Evolutionary conservation across 305 asterid genomes (phyloP).

Genomic region (Solanum hybrid): DNA sequence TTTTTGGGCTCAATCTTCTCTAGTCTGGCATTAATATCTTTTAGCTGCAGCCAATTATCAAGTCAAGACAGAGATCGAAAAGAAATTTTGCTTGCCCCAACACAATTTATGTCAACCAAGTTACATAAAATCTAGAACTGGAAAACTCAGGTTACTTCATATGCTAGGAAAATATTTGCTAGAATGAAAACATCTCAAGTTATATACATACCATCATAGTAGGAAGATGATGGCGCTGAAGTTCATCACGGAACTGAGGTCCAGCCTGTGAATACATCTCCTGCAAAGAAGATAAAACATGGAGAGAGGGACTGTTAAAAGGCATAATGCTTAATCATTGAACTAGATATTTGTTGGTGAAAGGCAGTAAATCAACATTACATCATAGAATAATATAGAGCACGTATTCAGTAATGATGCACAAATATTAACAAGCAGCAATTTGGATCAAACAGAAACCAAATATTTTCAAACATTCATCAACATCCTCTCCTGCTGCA

Average conservation of each 20-base stretch:
- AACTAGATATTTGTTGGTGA: not conserved
- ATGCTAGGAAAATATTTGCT: not conserved
- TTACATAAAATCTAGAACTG: not conserved
- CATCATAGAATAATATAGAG: not conserved
- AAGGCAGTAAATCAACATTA: not conserved
- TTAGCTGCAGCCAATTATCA: constrained; percentile 49
- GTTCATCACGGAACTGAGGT: constrained; percentile 89
- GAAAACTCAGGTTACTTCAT: not conserved
- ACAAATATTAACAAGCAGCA: not conserved
- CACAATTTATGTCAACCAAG: constrained; percentile 5
- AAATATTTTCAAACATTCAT: not conserved
- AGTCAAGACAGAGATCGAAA: constrained; percentile 21
- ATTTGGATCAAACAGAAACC: not conserved
- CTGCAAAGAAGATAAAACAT: constrained; percentile 28
- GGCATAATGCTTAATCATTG: not conserved
- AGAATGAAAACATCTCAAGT: not conserved
- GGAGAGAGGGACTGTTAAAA: not conserved
- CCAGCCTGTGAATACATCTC: constrained; percentile 86
- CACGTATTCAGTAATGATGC: not conserved
- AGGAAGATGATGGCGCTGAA: constrained; percentile 77
- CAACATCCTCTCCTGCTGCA: not conserved
- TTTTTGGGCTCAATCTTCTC: constrained; percentile 86
- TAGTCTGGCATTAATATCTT: constrained; percentile 81
- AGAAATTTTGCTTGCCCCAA: not conserved
- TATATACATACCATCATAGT: constrained; percentile 48